Percentiles rank a stretch among this genome's conserved stretches.
These are phyloP conservation scores for Paramecium octaurelia DNA, from an alignment of 73 alveolate species.

Conservation along the genomic window DNA sequence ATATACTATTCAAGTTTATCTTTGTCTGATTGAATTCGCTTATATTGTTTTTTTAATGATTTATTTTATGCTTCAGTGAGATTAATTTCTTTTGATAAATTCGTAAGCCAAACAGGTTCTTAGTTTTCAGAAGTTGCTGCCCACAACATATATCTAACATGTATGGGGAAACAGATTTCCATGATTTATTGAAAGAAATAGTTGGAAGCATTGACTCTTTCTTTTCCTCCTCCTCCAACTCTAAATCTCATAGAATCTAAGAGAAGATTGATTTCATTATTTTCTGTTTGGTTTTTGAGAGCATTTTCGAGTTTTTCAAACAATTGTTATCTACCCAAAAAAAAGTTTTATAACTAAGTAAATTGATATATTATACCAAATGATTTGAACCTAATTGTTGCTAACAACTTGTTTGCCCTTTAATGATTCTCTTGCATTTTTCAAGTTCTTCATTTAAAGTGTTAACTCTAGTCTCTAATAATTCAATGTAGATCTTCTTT, in stretches of 20 bases:
- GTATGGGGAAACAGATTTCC: constrained; percentile 46
- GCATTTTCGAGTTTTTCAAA: constrained; percentile 50
- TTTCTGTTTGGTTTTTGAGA: background rate
- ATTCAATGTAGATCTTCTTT: constrained; percentile 56
- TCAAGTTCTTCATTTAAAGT: constrained; percentile 36
- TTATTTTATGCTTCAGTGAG: constrained; percentile 34
- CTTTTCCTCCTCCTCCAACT: constrained; percentile 52
- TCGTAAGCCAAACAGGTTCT: constrained; percentile 41
- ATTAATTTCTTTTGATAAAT: background rate
- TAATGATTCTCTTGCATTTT: constrained; percentile 29
- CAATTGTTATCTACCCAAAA: constrained; percentile 51
- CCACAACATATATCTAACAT: constrained; percentile 45
- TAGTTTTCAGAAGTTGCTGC: background rate
- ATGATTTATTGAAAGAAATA: constrained; percentile 41
- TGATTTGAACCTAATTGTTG: background rate
- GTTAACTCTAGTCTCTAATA: constrained; percentile 38
- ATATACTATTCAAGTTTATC: constrained; percentile 46
- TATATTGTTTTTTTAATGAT: background rate
- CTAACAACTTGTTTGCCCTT: background rate
- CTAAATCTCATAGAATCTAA: constrained; percentile 55
- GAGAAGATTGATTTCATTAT: constrained; percentile 26
- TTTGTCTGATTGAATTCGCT: background rate
- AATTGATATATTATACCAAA: background rate
- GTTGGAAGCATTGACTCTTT: constrained; percentile 50
- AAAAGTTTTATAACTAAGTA: constrained; percentile 10